Conservation (phyloP, 2,329 filamentous ascomycete genomes). For the Incumbomyces lentus region DNA sequence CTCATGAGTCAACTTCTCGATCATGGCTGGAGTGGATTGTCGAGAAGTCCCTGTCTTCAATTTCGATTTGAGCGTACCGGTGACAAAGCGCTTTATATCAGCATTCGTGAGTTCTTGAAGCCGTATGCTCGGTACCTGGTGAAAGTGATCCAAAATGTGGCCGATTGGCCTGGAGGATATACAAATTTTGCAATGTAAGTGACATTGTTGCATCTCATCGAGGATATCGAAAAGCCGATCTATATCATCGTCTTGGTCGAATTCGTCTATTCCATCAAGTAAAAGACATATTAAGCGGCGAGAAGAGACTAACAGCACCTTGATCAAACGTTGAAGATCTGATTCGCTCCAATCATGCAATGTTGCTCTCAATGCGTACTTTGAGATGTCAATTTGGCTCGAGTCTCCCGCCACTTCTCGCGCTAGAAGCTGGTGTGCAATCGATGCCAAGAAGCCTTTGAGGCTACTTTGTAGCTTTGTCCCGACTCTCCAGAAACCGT, state of each 20-base stretch:
- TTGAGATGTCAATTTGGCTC: neutral
- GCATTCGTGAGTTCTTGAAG: slow-evolving; percentile 4
- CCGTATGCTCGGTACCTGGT: neutral
- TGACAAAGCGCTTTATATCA: slow-evolving; percentile 4
- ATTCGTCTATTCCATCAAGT: slow-evolving; percentile 10
- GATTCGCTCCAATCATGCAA: neutral
- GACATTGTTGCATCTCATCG: neutral
- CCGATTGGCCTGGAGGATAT: neutral
- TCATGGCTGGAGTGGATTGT: no score
- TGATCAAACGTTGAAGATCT: neutral
- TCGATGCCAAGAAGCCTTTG: neutral
- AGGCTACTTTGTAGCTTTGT: neutral
- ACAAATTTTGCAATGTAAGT: neutral
- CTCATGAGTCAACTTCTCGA: neutral
- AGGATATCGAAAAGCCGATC: neutral
- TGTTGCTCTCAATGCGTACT: neutral
- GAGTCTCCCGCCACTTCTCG: no score
- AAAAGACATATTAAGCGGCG: slow-evolving; percentile 1
- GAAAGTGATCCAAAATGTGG: neutral
- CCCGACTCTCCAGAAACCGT: slow-evolving; percentile 6
- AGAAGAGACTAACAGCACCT: neutral
- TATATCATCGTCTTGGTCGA: slow-evolving; percentile 3
- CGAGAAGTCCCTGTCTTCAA: neutral
- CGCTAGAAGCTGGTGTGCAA: neutral
- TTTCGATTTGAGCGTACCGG: neutral